A percentile compares a stretch with the other conserved stretches of the same genome.
phyloP scores from a whole-genome alignment of 148 eudicot genomes.

The Bassia scoparia region DNA sequence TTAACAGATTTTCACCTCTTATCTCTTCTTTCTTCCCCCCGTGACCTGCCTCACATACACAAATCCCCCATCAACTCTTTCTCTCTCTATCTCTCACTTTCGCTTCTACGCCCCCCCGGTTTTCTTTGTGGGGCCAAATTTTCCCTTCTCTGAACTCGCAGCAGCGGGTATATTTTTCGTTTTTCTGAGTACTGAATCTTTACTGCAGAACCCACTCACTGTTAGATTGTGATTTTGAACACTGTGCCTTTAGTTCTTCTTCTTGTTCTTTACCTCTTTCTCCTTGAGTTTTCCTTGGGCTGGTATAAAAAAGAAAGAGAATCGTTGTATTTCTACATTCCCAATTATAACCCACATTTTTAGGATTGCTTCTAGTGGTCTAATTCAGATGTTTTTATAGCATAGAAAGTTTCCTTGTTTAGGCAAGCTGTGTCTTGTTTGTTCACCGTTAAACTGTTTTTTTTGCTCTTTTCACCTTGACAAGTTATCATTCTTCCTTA shows the following conservation, averaged over 20 bases:
- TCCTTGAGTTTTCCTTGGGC: conserved; percentile 10
- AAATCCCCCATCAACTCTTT: conserved; percentile 18
- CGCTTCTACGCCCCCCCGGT: background rate
- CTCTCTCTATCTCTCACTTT: background rate
- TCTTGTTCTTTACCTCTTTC: background rate
- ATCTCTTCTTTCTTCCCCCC: conserved; percentile 31
- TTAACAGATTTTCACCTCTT: conserved; percentile 36
- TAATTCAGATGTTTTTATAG: conserved; percentile 20
- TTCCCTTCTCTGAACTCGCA: conserved; percentile 20
- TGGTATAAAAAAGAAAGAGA: conserved; percentile 20
- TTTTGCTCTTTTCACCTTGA: conserved; percentile 21
- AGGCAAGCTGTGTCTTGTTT: conserved; percentile 1
- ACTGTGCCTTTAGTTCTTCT: conserved; percentile 25
- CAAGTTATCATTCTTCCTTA: conserved; percentile 3
- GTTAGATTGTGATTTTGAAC: conserved; percentile 28
- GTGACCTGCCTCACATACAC: conserved; percentile 31
- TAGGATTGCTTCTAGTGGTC: conserved; percentile 20
- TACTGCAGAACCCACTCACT: conserved; percentile 29
- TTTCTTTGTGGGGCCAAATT: conserved; percentile 28
- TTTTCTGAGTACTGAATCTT: conserved; percentile 31
- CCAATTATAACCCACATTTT: conserved; percentile 17
- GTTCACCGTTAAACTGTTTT: conserved; percentile 30
- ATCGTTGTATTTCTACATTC: conserved; percentile 9
- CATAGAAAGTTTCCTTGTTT: conserved; percentile 8
- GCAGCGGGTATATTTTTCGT: conserved; percentile 20